These are phyloP conservation scores for Cavenderia fasciculata DNA, from an alignment of 78 protist species.

Conservation along the genomic window DNA sequence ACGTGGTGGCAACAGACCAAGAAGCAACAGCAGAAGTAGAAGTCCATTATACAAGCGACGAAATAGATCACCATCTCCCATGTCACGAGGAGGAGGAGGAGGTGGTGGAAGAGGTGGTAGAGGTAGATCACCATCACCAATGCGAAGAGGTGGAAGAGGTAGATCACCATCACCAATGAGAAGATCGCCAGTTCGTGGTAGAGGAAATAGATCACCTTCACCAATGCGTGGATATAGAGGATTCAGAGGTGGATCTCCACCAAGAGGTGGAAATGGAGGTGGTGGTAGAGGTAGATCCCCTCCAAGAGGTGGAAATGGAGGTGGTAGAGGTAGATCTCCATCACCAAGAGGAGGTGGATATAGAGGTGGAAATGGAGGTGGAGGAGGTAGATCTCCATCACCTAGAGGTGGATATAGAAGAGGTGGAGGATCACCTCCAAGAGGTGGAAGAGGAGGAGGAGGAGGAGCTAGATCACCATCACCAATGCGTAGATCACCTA, in stretches of 20 bases:
- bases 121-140: neutral
- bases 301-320: neutral
- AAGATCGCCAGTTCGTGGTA: constrained; percentile 10
- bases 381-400: constrained; percentile 17
- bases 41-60: too few species aligned
- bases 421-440: constrained; percentile 5
- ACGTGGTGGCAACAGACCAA: too few species aligned
- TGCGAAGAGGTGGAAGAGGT: neutral
- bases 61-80: too few species aligned
- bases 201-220: constrained; percentile 10
- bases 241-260: neutral
- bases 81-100: neutral
- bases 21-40: too few species aligned
- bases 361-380: neutral
- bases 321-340: neutral
- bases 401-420: neutral
- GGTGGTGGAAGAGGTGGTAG: neutral
- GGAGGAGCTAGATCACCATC: neutral
- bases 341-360: constrained; percentile 6
- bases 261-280: neutral
- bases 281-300: neutral
- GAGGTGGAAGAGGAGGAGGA: neutral
- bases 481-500: neutral
- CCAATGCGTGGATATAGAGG: too few species aligned
- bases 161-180: neutral